Base-by-base conservation (phyloP, 768 basidiomycete genomes). In the Udeniomyces megalosporus region DNA sequence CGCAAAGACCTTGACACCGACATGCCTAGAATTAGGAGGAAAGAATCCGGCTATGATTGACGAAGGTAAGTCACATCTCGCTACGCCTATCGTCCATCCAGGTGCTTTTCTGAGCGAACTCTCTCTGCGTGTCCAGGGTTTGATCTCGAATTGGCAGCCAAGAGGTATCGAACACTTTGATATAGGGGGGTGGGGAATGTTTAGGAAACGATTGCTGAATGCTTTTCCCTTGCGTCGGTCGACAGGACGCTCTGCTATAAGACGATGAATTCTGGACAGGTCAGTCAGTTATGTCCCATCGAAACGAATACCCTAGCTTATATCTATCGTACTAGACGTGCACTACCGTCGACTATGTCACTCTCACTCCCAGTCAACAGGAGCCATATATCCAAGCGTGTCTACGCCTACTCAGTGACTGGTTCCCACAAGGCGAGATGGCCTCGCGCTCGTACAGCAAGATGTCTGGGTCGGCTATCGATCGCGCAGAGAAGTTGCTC, bases 21-120 rank as follows among this genome's bases (percentile, higher is more conserved):
- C 69, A 4, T 71, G 72, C 0, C 67, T 74, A 4, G 74, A 74
- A 69, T 68, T 74, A 15, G 72, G 74, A 17, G 74, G 74, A 12
- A 73, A 74, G 60, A 71, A 69, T 22, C 74, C 74, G 2, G 70
- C 71, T 15, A 71, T 74, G 35, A 67, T 74, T 4, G 66, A 69
- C 8, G 8, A 42, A 8, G 38, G 38, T 42, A 42, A 42, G 38
- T 42, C 10, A 42, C 10, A 42, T 42, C 10, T 8, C 8, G 10
- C 38, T 17, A 42, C 17, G 10, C 8, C 10, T 17, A 8, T 17
- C 10, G 38, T 42, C 8, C 38, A 42, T 8, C 38, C 8, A 42
- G 17, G 38, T 8, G 17, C 17, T 42, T 42, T 17, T 42, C 38
- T n/a, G n/a, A n/a, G n/a, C n/a, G n/a, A n/a, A n/a, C n/a, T n/a